A percentile compares a stretch with the other conserved stretches of the same genome.
These are phyloP conservation scores for Talaromyces sp. DNA, from an alignment of 2,329 filamentous ascomycete species.

Conservation along the genomic window DNA sequence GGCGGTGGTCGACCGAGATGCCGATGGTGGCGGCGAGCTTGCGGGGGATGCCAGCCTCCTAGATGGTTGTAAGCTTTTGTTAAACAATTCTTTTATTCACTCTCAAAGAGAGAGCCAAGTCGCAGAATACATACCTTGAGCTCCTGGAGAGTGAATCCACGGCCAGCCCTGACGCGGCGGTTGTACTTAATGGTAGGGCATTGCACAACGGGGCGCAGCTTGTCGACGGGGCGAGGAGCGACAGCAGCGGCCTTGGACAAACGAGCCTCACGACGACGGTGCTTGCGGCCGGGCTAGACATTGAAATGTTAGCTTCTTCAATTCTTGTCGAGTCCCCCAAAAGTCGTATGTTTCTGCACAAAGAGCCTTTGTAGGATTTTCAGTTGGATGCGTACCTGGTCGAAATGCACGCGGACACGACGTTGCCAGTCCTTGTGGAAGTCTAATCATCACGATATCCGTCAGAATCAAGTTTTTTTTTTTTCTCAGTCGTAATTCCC, in stretches of 20 bases:
- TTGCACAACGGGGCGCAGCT: conserved; percentile 90
- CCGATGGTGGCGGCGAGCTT: conserved; percentile 93
- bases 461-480: conserved; percentile 14
- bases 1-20: conserved; percentile 93
- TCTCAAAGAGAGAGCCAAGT: neutral
- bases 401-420: conserved; percentile 98
- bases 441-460: conserved; percentile 51
- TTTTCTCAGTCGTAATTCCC: conserved; percentile 16
- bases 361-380: neutral
- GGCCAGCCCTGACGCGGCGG: conserved; percentile 91
- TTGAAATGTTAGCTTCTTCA: neutral
- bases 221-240: conserved; percentile 95
- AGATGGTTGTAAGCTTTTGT: conserved; percentile 10
- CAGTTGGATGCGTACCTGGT: conserved; percentile 71
- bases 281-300: conserved; percentile 86
- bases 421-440: conserved; percentile 99
- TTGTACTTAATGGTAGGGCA: conserved; percentile 99
- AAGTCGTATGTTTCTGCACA: neutral
- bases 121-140: conserved; percentile 70
- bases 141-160: conserved; percentile 96
- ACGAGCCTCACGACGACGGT: conserved; percentile 83
- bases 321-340: conserved; percentile 20
- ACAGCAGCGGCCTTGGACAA: conserved; percentile 91
- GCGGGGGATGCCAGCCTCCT: conserved; percentile 94
- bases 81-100: no score